Evolutionary conservation across 1,139 yeast genomes (phyloP).

Genomic region (Kluyveromyces marxianus): DNA sequence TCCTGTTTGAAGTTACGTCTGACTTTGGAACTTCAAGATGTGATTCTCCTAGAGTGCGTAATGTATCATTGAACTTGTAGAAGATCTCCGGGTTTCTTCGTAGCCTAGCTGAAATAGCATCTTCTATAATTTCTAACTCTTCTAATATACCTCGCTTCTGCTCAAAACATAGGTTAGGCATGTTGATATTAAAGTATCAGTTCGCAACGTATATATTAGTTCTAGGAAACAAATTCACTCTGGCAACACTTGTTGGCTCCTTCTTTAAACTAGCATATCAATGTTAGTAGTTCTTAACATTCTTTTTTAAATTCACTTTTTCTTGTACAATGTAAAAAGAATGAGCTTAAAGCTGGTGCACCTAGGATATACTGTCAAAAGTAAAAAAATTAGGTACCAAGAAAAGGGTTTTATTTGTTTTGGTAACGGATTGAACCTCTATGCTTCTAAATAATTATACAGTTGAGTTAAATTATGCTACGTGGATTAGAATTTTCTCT

Average conservation of each 20-base stretch:
- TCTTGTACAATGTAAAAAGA: too few relatives aligned
- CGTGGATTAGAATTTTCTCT: constrained; percentile 23
- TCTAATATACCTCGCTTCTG: constrained; percentile 36
- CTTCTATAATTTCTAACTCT: constrained; percentile 51
- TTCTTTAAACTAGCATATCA: too few relatives aligned
- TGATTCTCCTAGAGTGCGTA: constrained; percentile 8
- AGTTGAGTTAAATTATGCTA: not conserved
- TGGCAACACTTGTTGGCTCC: too few relatives aligned
- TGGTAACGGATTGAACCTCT: not conserved
- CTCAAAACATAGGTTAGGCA: constrained; percentile 18
- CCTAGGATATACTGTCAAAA: too few relatives aligned
- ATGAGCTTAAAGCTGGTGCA: too few relatives aligned
- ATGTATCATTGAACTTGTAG: constrained; percentile 27
- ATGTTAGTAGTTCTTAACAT: too few relatives aligned
- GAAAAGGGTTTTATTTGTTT: too few relatives aligned
- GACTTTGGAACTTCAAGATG: constrained; percentile 12
- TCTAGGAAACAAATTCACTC: too few relatives aligned
- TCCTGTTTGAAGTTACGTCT: constrained; percentile 14
- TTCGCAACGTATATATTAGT: too few relatives aligned
- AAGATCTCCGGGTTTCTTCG: constrained; percentile 41
- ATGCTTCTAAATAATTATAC: not conserved
- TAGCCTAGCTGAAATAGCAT: constrained; percentile 45
- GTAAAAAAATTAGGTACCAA: too few relatives aligned
- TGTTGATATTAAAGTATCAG: not conserved
- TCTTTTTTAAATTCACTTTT: too few relatives aligned